Evolutionary conservation across 306 rosid species (phyloP), one percentile per base, ranked within the genome.

Genomic region (Psophocarpus tetragonolobus): DNA sequence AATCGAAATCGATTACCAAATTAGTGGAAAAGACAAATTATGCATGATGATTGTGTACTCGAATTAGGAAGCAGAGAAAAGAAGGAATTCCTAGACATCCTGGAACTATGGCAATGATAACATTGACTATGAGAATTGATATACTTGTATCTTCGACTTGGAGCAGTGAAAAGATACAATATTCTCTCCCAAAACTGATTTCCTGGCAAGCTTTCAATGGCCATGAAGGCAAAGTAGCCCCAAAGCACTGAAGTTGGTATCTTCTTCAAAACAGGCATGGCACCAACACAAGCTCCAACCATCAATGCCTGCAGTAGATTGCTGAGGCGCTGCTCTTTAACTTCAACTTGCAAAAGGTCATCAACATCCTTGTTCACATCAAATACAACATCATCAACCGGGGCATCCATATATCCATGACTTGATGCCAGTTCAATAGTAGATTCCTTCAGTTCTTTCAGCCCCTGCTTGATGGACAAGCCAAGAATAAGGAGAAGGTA

Each of bases 221-320:
- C 97, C 98, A 94, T 94, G 89, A 92, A 94, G 81, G 98, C 96
- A 83, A 94, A 94, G 85, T 94, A 94, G 32, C 98, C 98, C 98
- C 98, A 94, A 24, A 94, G 98, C 73, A 94, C 98, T 33, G 98
- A 87, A 29, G 96, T 90, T 10, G 98, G 97, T 81, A 94, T 94
- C 87, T 84, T 92, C 90, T 89, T 94, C 84, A 94, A 83, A 77
- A 94, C 69, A 74, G 98, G 98, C 98, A 94, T 94, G 14, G 98
- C 98, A 79, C 87, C 97, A 36, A 94, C 91, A 84, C 98, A 94
- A 67, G 82, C 83, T 50, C 83, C 94, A 53, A 88, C 94, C 94
- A 94, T 89, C 53, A 84, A 77, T 77, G 98, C 87, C 83, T 94
- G 98, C 51, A 92, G 92, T 62, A 92, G 84, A 86, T 94, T 92